phyloP scores from a whole-genome alignment of 768 basidiomycete genomes.

The Pleurotus cornucopiae region DNA sequence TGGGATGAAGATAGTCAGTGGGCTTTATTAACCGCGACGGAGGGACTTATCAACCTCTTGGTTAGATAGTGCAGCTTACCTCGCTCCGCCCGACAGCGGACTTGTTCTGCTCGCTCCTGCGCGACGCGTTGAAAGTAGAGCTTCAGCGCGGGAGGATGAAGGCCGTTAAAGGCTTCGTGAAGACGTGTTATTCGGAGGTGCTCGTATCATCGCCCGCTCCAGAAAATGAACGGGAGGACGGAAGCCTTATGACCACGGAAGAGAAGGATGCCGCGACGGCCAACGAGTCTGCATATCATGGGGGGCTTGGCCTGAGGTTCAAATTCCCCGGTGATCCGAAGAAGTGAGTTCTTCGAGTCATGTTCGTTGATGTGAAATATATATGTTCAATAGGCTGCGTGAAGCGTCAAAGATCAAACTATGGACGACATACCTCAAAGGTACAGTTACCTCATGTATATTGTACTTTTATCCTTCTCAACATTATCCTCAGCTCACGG shows the following conservation, averaged over 20 bases:
- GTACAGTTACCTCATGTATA: constrained; percentile 36
- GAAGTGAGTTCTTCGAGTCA: constrained; percentile 50
- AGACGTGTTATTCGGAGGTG: constrained; percentile 93
- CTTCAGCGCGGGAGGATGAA: constrained; percentile 94
- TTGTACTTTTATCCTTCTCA: constrained; percentile 3
- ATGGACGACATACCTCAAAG: constrained; percentile 83
- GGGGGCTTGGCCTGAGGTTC: constrained; percentile 76
- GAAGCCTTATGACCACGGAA: constrained; percentile 48
- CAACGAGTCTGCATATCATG: constrained; percentile 59
- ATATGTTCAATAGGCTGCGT: constrained; percentile 50
- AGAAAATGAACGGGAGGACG: constrained; percentile 68
- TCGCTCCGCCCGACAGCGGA: constrained; percentile 92
- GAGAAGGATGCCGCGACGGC: constrained; percentile 42
- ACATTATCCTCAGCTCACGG: constrained; percentile 64
- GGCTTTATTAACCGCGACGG: background rate
- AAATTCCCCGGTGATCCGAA: constrained; percentile 92
- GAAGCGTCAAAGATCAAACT: constrained; percentile 95
- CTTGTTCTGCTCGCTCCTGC: constrained; percentile 83
- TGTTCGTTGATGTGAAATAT: constrained; percentile 3
- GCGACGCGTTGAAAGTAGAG: constrained; percentile 86
- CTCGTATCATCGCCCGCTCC: constrained; percentile 60
- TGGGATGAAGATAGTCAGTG: constrained; percentile 82
- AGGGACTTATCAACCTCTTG: constrained; percentile 1
- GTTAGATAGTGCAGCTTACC: constrained; percentile 88
- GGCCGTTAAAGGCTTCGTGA: constrained; percentile 81